Conservation (phyloP, 2,329 filamentous ascomycete species). For the Sporothrix pallida region DNA sequence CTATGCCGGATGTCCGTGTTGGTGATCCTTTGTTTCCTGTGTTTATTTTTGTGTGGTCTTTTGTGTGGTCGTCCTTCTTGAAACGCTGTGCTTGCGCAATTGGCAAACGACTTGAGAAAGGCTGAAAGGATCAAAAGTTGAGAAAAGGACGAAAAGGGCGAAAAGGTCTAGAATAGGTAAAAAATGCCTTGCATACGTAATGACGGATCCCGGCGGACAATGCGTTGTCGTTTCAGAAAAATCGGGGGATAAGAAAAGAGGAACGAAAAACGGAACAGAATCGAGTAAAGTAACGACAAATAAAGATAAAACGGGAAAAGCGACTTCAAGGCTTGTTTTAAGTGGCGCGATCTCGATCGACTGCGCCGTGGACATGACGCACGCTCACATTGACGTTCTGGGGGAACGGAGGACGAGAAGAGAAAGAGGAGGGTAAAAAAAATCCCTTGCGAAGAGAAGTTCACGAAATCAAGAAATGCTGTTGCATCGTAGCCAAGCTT, state of each 20-base stretch:
- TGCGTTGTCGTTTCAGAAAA: constrained; percentile 20
- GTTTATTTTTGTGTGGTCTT: neutral
- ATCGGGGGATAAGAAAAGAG: neutral
- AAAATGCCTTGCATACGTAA: constrained; percentile 14
- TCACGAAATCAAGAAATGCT: constrained; percentile 13
- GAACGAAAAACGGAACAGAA: neutral
- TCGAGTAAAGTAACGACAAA: neutral
- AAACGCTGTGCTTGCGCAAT: neutral
- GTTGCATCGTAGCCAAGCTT: neutral
- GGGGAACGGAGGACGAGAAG: neutral
- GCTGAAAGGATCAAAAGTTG: no score
- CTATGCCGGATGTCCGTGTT: constrained; percentile 17
- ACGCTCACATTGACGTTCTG: neutral
- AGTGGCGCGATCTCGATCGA: constrained; percentile 8
- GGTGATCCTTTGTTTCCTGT: neutral
- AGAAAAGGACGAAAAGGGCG: neutral
- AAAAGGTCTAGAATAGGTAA: neutral
- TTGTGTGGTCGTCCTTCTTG: neutral
- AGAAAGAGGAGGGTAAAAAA: neutral
- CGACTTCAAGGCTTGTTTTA: constrained; percentile 5
- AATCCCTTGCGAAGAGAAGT: neutral
- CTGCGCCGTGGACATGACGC: constrained; percentile 20
- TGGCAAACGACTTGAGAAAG: neutral
- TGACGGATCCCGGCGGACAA: constrained; percentile 1
- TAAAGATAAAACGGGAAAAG: neutral